These are phyloP conservation scores for Debaryomycetaceae sp. DNA, from an alignment of 1,139 yeast genomes.

Conservation along the genomic window DNA sequence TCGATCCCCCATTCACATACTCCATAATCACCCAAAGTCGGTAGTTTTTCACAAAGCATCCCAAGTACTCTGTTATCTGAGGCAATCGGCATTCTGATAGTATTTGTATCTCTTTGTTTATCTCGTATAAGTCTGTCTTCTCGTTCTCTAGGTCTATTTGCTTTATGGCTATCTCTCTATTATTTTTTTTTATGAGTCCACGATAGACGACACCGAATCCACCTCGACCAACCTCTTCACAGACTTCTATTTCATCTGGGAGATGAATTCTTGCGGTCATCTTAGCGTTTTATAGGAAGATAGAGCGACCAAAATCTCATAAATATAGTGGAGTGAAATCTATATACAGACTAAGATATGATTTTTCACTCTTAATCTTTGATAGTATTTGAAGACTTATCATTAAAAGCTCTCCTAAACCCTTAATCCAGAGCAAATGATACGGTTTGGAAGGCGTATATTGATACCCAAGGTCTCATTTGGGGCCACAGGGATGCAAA, in stretches of 20 bases:
- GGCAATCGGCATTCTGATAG: conserved; percentile 68
- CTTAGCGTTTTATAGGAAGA: background rate
- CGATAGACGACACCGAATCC: conserved; percentile 86
- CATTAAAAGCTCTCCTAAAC: no score
- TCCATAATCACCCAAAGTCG: conserved; percentile 89
- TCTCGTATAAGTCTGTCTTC: conserved; percentile 72
- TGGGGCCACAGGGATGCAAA: no score
- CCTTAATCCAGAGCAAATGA: no score
- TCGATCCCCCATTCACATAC: conserved; percentile 79
- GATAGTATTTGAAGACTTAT: no score
- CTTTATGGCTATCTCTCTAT: conserved; percentile 58
- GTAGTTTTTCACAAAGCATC: conserved; percentile 76
- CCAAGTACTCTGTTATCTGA: conserved; percentile 72
- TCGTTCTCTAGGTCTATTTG: conserved; percentile 79
- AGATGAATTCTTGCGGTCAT: conserved; percentile 21
- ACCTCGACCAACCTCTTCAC: conserved; percentile 81
- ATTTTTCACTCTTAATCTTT: background rate
- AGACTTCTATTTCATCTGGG: conserved; percentile 49
- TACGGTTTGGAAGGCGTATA: no score
- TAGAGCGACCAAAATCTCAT: background rate
- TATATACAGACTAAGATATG: background rate
- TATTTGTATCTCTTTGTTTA: conserved; percentile 75
- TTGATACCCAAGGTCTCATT: no score
- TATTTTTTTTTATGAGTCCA: conserved; percentile 55
- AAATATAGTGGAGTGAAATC: background rate